A percentile compares a stretch with the other conserved stretches of the same genome.
phyloP scores from a whole-genome alignment of 129 eudicot species.

The Ambrosia trifida region DNA sequence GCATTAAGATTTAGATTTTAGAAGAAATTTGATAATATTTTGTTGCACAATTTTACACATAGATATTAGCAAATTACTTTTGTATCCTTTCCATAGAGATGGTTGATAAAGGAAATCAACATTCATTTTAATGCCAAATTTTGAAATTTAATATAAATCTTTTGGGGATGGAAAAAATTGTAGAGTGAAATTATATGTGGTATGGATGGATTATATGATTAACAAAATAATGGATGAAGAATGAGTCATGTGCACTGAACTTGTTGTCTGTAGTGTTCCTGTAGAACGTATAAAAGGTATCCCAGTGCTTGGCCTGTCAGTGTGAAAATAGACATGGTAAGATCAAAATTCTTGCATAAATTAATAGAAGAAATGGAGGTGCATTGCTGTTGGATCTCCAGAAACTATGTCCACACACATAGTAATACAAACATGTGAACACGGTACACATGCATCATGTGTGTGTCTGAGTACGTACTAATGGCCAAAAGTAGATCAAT shows the following conservation, averaged over 20 bases:
- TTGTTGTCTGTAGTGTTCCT: slow-evolving; percentile 96
- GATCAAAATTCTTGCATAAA: slow-evolving; percentile 2
- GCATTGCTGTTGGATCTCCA: slow-evolving; percentile 16
- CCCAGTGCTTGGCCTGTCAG: slow-evolving; percentile 94
- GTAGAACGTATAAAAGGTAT: slow-evolving; percentile 86
- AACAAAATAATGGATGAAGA: slow-evolving; percentile 8
- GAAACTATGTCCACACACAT: slow-evolving; percentile 1
- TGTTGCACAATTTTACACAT: neutral
- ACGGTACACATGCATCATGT: neutral
- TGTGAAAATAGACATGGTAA: slow-evolving; percentile 25
- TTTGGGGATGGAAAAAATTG: neutral
- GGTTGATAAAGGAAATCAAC: slow-evolving; percentile 8
- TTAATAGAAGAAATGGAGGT: neutral
- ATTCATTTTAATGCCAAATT: neutral
- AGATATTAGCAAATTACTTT: neutral
- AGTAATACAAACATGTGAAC: slow-evolving; percentile 1
- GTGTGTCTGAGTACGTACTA: neutral
- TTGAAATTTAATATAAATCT: neutral
- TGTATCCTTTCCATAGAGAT: slow-evolving; percentile 1
- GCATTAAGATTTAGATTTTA: neutral
- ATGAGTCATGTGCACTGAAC: slow-evolving; percentile 46
- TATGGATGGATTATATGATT: slow-evolving; percentile 20
- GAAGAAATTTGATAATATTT: slow-evolving; percentile 10
- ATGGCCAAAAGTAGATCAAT: neutral
- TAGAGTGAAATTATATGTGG: slow-evolving; percentile 8